phyloP scores from a whole-genome alignment of 805 yeast species.

The Starmerella gropengiesseri region DNA sequence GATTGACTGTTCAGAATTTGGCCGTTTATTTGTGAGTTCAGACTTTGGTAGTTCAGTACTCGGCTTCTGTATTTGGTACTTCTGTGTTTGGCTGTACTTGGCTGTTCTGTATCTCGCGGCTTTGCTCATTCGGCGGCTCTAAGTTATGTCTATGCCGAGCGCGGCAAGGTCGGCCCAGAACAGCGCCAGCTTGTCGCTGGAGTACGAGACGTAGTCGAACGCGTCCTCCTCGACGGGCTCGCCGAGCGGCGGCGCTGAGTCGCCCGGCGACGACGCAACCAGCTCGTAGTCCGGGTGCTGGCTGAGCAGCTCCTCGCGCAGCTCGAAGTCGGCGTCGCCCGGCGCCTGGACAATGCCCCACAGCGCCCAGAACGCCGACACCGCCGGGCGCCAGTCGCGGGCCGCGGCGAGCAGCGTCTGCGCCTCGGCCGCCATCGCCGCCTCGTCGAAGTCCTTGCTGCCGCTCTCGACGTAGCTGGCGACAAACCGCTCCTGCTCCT shows the following conservation, averaged over 20 bases:
- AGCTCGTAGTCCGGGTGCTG: conserved; percentile 34
- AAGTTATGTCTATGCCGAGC: not conserved
- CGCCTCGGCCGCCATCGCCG: conserved; percentile 36
- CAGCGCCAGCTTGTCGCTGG: conserved; percentile 61
- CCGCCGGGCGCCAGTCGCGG: conserved; percentile 69
- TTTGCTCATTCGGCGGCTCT: too few relatives aligned
- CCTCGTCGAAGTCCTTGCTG: conserved; percentile 27
- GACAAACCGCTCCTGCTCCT: conserved; percentile 59
- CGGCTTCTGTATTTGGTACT: not conserved
- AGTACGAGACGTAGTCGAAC: conserved; percentile 68
- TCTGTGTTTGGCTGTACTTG: not conserved
- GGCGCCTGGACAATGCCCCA: conserved; percentile 89
- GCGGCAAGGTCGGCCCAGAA: conserved; percentile 56
- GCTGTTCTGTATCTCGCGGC: not conserved
- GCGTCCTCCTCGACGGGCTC: conserved; percentile 28
- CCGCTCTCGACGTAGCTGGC: conserved; percentile 61
- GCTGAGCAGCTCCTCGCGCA: conserved; percentile 31
- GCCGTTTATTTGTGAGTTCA: too few relatives aligned
- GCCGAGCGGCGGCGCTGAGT: too few relatives aligned
- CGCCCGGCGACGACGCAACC: conserved; percentile 29
- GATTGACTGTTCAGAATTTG: too few relatives aligned
- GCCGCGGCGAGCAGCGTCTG: conserved; percentile 52
- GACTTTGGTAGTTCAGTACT: too few relatives aligned
- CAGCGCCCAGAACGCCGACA: conserved; percentile 67
- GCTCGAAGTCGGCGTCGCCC: conserved; percentile 35